Evolutionary conservation across 2,329 filamentous ascomycete species (phyloP).

Genomic region (Aspergillus tubingensis): DNA sequence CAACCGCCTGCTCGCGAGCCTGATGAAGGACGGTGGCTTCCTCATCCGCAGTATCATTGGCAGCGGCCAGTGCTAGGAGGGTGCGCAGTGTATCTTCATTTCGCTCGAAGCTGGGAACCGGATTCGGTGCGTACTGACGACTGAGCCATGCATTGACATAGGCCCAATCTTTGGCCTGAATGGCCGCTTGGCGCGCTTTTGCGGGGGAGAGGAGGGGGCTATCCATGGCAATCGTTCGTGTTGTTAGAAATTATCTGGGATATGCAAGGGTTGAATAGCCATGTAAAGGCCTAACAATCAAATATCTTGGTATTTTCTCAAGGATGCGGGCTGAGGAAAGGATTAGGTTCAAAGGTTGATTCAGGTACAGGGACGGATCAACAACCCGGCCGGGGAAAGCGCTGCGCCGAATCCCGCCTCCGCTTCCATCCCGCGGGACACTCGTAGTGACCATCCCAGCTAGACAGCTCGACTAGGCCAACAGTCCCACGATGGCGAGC

Average conservation of each 20-base stretch:
- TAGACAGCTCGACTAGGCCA: conserved; percentile 8
- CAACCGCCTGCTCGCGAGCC: conserved; percentile 40
- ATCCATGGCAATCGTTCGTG: conserved; percentile 25
- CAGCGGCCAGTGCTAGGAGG: conserved; percentile 70
- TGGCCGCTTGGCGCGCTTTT: conserved; percentile 72
- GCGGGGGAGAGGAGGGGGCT: conserved; percentile 60
- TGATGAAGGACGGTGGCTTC: conserved; percentile 39
- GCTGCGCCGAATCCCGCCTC: conserved; percentile 5
- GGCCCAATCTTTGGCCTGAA: conserved; percentile 86
- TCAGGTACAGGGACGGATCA: not conserved
- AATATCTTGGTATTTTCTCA: too few species aligned
- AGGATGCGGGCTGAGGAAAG: not conserved
- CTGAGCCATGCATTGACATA: conserved; percentile 82
- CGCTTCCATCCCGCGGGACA: conserved; percentile 22
- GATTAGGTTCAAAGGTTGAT: not conserved
- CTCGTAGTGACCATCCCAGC: conserved; percentile 17
- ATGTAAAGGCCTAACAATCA: not conserved
- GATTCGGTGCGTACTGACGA: conserved; percentile 65
- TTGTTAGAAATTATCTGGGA: conserved; percentile 9
- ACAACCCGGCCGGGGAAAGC: not conserved
- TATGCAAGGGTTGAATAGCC: not conserved
- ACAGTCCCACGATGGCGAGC: conserved; percentile 33
- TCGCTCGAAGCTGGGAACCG: conserved; percentile 76
- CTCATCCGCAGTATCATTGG: conserved; percentile 69
- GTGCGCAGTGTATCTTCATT: conserved; percentile 79